These are phyloP conservation scores for Gynochthodes officinalis DNA, from an alignment of 257 asterid species.

Conservation along the genomic window DNA sequence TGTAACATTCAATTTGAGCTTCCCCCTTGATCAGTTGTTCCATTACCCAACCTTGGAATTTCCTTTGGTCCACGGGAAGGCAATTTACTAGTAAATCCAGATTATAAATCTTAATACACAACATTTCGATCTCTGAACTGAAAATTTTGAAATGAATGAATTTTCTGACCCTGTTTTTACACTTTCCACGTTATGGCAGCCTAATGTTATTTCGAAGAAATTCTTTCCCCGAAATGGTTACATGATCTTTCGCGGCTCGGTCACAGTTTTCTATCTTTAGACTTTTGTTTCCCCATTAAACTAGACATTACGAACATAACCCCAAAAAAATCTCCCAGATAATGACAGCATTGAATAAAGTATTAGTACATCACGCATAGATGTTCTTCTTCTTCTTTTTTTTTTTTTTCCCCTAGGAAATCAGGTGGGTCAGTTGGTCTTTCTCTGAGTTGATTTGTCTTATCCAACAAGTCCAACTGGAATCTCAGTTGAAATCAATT, in stretches of 20 bases:
- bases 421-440: conserved; percentile 4
- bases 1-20: not conserved
- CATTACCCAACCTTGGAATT: not conserved
- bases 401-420: not conserved
- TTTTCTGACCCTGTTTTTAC: too few relatives aligned
- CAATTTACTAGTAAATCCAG: not conserved
- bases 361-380: too few relatives aligned
- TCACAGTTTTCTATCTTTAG: too few relatives aligned
- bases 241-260: too few relatives aligned
- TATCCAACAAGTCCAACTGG: not conserved
- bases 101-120: too few relatives aligned
- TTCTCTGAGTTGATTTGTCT: not conserved
- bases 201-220: too few relatives aligned
- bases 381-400: not conserved
- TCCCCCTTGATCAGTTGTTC: too few relatives aligned
- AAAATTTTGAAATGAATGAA: too few relatives aligned
- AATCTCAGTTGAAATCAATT: not conserved
- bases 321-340: not conserved
- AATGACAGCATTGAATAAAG: conserved; percentile 4
- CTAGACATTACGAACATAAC: too few relatives aligned
- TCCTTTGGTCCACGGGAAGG: not conserved
- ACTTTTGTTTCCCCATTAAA: too few relatives aligned
- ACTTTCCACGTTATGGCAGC: too few relatives aligned
- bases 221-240: too few relatives aligned
- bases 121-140: not conserved